Conservation (phyloP, 108 stramenopile species). For the Halocafeteria seosinensis region DNA sequence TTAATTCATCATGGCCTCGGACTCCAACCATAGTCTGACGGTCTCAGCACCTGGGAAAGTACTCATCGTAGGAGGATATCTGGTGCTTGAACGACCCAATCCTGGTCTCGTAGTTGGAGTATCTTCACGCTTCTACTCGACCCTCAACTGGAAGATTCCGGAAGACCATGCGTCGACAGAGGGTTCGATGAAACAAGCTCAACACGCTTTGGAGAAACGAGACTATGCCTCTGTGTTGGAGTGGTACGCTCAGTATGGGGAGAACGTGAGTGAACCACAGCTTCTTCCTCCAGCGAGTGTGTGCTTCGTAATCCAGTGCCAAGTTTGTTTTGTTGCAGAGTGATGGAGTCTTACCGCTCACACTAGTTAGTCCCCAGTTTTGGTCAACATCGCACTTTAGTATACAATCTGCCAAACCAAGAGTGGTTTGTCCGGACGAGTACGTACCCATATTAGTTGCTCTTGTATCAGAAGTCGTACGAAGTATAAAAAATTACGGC, state of each 20-base stretch:
- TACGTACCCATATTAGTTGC: constrained; percentile 38
- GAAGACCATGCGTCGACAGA: neutral
- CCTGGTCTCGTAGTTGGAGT: constrained; percentile 61
- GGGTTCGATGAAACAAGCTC: neutral
- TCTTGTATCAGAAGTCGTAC: constrained; percentile 21
- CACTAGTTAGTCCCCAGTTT: too few species aligned
- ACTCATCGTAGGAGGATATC: constrained; percentile 75
- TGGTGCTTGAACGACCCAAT: constrained; percentile 71
- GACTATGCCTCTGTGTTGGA: constrained; percentile 1
- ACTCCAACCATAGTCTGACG: neutral
- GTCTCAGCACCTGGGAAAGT: constrained; percentile 58
- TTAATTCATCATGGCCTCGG: neutral
- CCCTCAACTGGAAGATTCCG: constrained; percentile 29
- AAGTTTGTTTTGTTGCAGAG: too few species aligned
- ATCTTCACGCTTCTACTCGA: constrained; percentile 54
- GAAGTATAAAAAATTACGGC: neutral
- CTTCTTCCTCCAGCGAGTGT: constrained; percentile 3
- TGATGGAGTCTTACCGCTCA: too few species aligned
- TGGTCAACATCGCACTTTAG: too few species aligned
- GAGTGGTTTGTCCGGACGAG: too few species aligned
- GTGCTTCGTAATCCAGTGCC: constrained; percentile 40
- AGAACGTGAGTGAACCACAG: neutral
- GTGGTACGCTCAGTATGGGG: neutral
- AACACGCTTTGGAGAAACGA: constrained; percentile 6
- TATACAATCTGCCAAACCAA: too few species aligned